Evolutionary conservation across 2,329 filamentous ascomycete genomes (phyloP), one percentile per base, ranked within the genome.

Genomic region (Lachnellula hyalina): DNA sequence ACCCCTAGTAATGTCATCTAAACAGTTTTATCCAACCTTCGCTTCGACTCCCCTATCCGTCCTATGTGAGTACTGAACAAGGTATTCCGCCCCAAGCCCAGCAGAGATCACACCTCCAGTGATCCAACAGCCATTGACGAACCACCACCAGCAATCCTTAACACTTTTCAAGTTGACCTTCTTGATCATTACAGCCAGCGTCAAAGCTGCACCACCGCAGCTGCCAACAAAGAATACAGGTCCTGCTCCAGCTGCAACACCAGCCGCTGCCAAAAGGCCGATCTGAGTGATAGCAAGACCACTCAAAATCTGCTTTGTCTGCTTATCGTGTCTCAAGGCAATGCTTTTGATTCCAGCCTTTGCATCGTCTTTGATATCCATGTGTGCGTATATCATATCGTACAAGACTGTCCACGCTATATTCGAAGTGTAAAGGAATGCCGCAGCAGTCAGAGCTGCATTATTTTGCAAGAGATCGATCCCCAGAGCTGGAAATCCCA

Each of bases 361-460:
- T 58, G 78, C 84, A 67, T 96, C 90, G 64, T 96, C 90, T 66
- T 86, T 86, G 70, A 93, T 87, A 65, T 96, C 90, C 85, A 94
- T 93, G 69, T 95, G 90, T 14, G 90, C 90, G 70, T 96, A 96
- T 34, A 96, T 90, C 83, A 94, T 95, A 70, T 96, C 90, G 70
- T 95, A 96, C 40, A 95, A 73, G 25, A 95, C 80, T 0, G 90
- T 95, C 91, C 91, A 96, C 3, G 89, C 84, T 23, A 94, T 77
- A 63, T 91, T 94, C 44, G 87, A 90, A 11, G 80, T 74, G 68
- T 95, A 95, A 48, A 96, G 74, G 54, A 81, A 82, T 2, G 77
- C 82, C 1, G 88, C 87, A 1, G 87, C 84, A 4, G 78, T 75
- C 55, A 89, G 68, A 2, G 88, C 87, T 1, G 81, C 71, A 21